Percentiles rank a stretch among this genome's conserved stretches.
These are phyloP conservation scores for Cryphonectria naterciae DNA, from an alignment of 2,329 filamentous ascomycete species.

Conservation along the genomic window DNA sequence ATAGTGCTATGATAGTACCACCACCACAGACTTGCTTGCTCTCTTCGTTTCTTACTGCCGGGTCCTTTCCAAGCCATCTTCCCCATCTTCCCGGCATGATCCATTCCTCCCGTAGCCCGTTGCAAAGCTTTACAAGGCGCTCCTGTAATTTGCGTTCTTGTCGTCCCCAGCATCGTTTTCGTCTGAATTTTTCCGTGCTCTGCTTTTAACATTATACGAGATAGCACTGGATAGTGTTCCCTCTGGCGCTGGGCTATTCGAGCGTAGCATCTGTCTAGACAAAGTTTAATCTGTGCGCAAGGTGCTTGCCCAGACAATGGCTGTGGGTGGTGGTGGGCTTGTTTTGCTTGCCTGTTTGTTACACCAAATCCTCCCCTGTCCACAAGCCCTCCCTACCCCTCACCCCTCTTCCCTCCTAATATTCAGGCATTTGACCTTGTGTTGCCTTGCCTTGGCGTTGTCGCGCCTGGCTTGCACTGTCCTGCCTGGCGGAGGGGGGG, in stretches of 20 bases:
- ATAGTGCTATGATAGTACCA: not conserved
- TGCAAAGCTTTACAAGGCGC: not conserved
- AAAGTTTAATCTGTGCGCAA: conserved; percentile 9
- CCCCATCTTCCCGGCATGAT: not conserved
- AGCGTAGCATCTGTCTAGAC: conserved; percentile 8
- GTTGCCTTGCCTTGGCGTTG: not conserved
- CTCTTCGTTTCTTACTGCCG: not conserved
- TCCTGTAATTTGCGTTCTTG: not conserved
- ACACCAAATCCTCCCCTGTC: not conserved
- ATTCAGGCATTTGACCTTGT: not conserved
- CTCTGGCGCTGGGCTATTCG: not conserved
- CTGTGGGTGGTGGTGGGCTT: not conserved
- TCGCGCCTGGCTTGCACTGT: not conserved
- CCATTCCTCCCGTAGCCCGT: not conserved
- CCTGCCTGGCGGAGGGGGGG: not conserved
- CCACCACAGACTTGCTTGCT: not conserved
- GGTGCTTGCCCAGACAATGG: not conserved
- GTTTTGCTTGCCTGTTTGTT: not conserved
- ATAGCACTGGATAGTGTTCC: not conserved
- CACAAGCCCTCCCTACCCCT: not conserved
- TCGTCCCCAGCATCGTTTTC: not conserved
- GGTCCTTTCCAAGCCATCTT: not conserved
- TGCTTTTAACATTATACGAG: not conserved
- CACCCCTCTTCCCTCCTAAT: not conserved
- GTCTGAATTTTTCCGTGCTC: not conserved